A percentile compares a stretch with the other conserved stretches of the same genome.
phyloP scores from a whole-genome alignment of 2,329 filamentous ascomycete species.

The Trichophyton schoenleinii region DNA sequence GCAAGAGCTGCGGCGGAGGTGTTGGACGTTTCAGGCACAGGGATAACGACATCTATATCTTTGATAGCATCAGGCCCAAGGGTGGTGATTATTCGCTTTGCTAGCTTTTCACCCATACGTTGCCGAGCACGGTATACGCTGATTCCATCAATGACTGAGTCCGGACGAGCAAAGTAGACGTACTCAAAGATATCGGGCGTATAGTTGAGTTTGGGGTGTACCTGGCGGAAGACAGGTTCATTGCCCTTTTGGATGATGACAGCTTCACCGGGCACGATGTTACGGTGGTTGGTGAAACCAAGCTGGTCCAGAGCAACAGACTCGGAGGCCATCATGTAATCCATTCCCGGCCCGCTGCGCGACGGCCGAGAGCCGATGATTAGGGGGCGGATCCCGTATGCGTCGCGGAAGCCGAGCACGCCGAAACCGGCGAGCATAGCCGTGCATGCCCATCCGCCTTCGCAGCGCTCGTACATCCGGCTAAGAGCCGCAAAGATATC shows the following conservation, averaged over 20 bases:
- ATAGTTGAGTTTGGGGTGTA: slow-evolving; percentile 56
- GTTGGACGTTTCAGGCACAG: slow-evolving; percentile 72
- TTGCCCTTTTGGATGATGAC: slow-evolving; percentile 73
- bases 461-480: slow-evolving; percentile 59
- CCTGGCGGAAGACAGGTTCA: slow-evolving; percentile 61
- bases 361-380: slow-evolving; percentile 64
- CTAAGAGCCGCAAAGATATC: slow-evolving; percentile 63
- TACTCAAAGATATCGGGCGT: slow-evolving; percentile 80
- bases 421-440: slow-evolving; percentile 75
- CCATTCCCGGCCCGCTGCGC: slow-evolving; percentile 50
- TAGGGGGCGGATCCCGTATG: slow-evolving; percentile 71
- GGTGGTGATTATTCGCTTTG: slow-evolving; percentile 54
- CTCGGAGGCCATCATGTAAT: slow-evolving; percentile 89
- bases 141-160: slow-evolving; percentile 75
- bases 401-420: slow-evolving; percentile 66
- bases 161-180: slow-evolving; percentile 75
- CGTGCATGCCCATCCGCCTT: slow-evolving; percentile 67
- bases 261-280: slow-evolving; percentile 72
- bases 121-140: slow-evolving; percentile 72
- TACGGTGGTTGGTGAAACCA: slow-evolving; percentile 61
- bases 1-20: slow-evolving; percentile 67
- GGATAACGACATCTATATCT: slow-evolving; percentile 69
- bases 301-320: slow-evolving; percentile 72
- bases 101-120: slow-evolving; percentile 75
- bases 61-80: slow-evolving; percentile 57